Percentiles rank a stretch among this genome's conserved stretches.
Conservation (phyloP, 2,329 filamentous ascomycete species). For the Ascochyta viciae-villosae region DNA sequence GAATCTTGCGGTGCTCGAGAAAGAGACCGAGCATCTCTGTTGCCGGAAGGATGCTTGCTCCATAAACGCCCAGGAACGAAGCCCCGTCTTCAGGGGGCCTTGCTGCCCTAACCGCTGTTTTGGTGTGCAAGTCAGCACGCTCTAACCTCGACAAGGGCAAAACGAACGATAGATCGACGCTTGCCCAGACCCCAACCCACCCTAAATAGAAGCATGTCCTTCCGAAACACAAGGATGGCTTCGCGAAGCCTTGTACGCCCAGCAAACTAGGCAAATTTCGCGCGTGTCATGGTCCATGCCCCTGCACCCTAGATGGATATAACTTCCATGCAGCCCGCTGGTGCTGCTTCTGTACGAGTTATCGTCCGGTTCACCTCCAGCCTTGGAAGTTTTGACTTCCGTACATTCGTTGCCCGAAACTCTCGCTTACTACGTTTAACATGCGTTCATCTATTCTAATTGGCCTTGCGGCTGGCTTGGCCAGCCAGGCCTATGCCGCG, state of each 20-base stretch:
- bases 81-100: constrained; percentile 22
- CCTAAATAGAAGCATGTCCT: constrained; percentile 30
- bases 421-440: constrained; percentile 34
- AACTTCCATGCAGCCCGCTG: constrained; percentile 26
- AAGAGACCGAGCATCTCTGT: constrained; percentile 2
- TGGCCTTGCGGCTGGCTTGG: constrained; percentile 42
- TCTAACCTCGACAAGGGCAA: constrained; percentile 17
- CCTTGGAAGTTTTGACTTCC: constrained; percentile 45
- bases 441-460: constrained; percentile 44
- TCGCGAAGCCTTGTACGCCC: constrained; percentile 33
- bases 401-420: constrained; percentile 48
- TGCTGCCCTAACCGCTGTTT: constrained; percentile 21
- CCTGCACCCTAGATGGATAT: constrained; percentile 25
- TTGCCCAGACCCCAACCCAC: constrained; percentile 20
- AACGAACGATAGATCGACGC: constrained; percentile 26
- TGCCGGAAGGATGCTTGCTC: constrained; percentile 19
- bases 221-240: constrained; percentile 21
- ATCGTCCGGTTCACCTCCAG: constrained; percentile 30
- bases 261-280: constrained; percentile 34
- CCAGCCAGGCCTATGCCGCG: constrained; percentile 40
- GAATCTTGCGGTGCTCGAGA: constrained; percentile 1
- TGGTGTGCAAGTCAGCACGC: constrained; percentile 11
- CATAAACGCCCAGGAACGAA: constrained; percentile 26
- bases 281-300: constrained; percentile 32
- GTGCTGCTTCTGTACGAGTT: constrained; percentile 23